Evolutionary conservation across 805 yeast genomes (phyloP).

Genomic region (Candida hispaniensis): DNA sequence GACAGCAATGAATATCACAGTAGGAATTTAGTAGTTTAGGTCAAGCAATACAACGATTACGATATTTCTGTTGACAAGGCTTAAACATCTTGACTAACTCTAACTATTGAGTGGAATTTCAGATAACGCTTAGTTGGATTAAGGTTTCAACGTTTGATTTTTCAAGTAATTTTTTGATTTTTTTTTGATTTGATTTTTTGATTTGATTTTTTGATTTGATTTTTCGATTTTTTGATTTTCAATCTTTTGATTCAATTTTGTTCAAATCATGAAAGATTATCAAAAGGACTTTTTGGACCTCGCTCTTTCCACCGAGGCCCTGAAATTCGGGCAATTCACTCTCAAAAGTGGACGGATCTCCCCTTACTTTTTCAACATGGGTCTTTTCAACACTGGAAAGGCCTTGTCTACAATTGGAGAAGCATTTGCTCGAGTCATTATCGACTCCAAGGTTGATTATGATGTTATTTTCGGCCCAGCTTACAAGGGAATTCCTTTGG

Average conservation of each 20-base stretch:
- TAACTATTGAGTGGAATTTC: not conserved
- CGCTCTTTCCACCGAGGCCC: constrained; percentile 72
- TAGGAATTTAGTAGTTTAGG: too few relatives aligned
- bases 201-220: not conserved
- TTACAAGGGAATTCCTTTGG: constrained; percentile 92
- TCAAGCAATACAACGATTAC: too few relatives aligned
- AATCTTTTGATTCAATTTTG: not conserved
- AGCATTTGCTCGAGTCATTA: constrained; percentile 82
- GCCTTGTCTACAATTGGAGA: constrained; percentile 71
- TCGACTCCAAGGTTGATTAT: constrained; percentile 69
- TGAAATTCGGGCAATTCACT: constrained; percentile 80
- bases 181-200: not conserved
- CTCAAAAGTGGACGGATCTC: constrained; percentile 85
- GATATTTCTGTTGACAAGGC: constrained; percentile 3
- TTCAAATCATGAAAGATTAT: constrained; percentile 34
- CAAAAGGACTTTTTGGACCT: constrained; percentile 64
- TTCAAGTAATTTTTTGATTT: not conserved
- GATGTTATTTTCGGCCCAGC: constrained; percentile 96
- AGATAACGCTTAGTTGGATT: constrained; percentile 5
- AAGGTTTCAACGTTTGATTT: constrained; percentile 1
- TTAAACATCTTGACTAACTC: not conserved
- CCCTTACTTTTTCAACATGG: constrained; percentile 94
- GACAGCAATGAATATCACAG: too few relatives aligned
- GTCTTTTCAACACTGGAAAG: constrained; percentile 75
- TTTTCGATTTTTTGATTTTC: not conserved